phyloP scores from a whole-genome alignment of 2,329 filamentous ascomycete genomes.

The Ophiostoma pallidulum region DNA sequence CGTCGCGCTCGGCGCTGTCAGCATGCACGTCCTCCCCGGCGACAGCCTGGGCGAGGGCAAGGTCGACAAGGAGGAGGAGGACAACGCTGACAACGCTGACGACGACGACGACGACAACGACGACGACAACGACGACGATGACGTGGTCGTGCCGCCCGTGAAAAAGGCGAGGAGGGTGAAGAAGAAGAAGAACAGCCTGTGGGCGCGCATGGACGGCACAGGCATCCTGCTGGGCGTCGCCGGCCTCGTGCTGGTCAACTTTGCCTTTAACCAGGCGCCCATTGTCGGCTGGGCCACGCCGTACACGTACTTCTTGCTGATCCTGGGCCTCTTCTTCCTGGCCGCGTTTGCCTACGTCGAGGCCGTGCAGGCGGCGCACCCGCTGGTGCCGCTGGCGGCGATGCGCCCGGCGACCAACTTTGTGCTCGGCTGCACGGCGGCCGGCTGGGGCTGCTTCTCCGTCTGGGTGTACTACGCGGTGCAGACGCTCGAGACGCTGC shows the following conservation, averaged over 20 bases:
- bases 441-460: conserved; percentile 18
- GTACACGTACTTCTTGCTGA: conserved; percentile 15
- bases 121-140: conserved; percentile 5
- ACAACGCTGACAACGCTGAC: no score
- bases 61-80: conserved; percentile 5
- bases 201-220: conserved; percentile 10
- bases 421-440: conserved; percentile 9
- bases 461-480: no score
- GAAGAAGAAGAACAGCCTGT: neutral
- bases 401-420: conserved; percentile 15
- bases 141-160: no score
- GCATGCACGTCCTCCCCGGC: conserved; percentile 16
- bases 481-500: no score
- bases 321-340: conserved; percentile 14
- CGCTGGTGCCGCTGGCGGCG: conserved; percentile 17
- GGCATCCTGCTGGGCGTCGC: conserved; percentile 12
- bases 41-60: no score
- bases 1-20: conserved; percentile 14
- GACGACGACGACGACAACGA: no score
- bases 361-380: conserved; percentile 4
- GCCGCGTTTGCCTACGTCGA: conserved; percentile 16
- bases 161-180: conserved; percentile 17
- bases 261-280: conserved; percentile 18
- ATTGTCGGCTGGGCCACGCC: conserved; percentile 16
- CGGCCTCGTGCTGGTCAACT: conserved; percentile 18